Percentiles rank a stretch among this genome's conserved stretches.
These are phyloP conservation scores for Arachis stenosperma DNA, from an alignment of 306 rosid genomes.

Conservation along the genomic window DNA sequence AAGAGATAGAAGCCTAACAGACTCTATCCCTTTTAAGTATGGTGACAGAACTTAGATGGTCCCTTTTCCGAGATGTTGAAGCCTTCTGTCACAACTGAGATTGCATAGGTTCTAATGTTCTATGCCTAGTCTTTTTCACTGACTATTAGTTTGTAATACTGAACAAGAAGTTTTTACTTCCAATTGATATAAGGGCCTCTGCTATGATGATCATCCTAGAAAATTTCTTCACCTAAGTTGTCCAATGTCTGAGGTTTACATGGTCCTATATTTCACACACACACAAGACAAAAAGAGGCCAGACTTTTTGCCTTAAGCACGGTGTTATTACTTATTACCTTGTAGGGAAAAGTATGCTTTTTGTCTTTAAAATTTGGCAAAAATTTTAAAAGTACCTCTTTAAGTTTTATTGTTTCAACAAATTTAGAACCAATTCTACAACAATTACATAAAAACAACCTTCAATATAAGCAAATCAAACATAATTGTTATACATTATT, in stretches of 20 bases:
- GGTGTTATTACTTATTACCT: background rate
- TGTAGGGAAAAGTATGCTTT: no score
- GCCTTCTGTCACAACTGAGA: slow-evolving; percentile 17
- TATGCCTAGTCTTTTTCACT: slow-evolving; percentile 1
- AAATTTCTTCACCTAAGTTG: slow-evolving; percentile 11
- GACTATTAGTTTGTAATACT: background rate
- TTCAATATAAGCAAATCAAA: no score
- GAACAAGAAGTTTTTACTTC: slow-evolving; percentile 6
- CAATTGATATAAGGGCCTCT: slow-evolving; percentile 10
- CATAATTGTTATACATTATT: no score
- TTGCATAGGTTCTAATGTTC: background rate
- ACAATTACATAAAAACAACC: no score
- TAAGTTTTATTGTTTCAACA: no score
- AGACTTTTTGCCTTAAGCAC: background rate
- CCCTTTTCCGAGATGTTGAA: background rate
- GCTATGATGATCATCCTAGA: slow-evolving; percentile 30
- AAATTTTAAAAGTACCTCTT: no score
- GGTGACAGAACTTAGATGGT: background rate
- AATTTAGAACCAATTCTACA: no score
- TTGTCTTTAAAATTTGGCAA: no score
- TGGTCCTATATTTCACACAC: background rate
- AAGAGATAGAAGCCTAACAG: slow-evolving; percentile 2
- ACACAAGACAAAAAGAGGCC: slow-evolving; percentile 4
- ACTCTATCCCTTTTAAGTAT: slow-evolving; percentile 15
- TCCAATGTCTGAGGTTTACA: slow-evolving; percentile 10